phyloP scores from a whole-genome alignment of 2,329 filamentous ascomycete genomes.

The Torrubiella hemipterigena region DNA sequence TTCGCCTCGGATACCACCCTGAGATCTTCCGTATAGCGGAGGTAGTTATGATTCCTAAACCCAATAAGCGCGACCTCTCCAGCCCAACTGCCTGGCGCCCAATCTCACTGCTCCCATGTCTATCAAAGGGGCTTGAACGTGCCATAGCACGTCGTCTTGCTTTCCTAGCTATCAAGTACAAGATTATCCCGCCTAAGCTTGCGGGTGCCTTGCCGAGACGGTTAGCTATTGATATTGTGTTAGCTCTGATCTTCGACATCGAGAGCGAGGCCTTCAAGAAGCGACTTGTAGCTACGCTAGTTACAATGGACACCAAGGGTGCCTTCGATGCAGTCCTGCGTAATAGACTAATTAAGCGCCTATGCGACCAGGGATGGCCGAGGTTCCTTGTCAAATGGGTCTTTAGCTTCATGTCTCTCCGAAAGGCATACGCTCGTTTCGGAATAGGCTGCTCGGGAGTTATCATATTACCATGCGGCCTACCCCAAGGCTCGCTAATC shows the following conservation, averaged over 20 bases:
- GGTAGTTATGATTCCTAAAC: slow-evolving; percentile 14
- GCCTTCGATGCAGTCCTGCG: slow-evolving; percentile 5
- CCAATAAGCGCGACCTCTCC: slow-evolving; percentile 9
- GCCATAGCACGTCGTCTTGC: slow-evolving; percentile 12
- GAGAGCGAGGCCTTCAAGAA: slow-evolving; percentile 7
- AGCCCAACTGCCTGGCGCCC: slow-evolving; percentile 10
- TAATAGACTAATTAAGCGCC: slow-evolving; percentile 1
- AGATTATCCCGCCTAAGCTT: slow-evolving; percentile 10
- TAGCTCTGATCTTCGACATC: slow-evolving; percentile 10
- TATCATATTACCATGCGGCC: slow-evolving; percentile 1
- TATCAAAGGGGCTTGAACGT: slow-evolving; percentile 15
- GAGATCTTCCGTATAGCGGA: slow-evolving; percentile 10
- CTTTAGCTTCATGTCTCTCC: slow-evolving; percentile 1
- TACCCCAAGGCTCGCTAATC: slow-evolving; percentile 4
- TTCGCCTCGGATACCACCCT: slow-evolving; percentile 9
- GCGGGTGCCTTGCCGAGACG: slow-evolving; percentile 12
- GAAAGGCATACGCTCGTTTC: slow-evolving; percentile 3
- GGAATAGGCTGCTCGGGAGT: slow-evolving; percentile 1
- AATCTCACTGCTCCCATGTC: slow-evolving; percentile 14
- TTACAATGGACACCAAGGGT: slow-evolving; percentile 5
- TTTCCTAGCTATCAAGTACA: slow-evolving; percentile 9
- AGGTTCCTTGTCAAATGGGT: slow-evolving; percentile 2
- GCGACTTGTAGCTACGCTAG: slow-evolving; percentile 3
- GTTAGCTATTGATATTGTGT: slow-evolving; percentile 9
- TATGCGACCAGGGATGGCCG: slow-evolving; percentile 3